Percentiles rank a stretch among this genome's conserved stretches.
Conservation (phyloP, 1,284 basidiomycete genomes). For the Ceratobasidium sp. region DNA sequence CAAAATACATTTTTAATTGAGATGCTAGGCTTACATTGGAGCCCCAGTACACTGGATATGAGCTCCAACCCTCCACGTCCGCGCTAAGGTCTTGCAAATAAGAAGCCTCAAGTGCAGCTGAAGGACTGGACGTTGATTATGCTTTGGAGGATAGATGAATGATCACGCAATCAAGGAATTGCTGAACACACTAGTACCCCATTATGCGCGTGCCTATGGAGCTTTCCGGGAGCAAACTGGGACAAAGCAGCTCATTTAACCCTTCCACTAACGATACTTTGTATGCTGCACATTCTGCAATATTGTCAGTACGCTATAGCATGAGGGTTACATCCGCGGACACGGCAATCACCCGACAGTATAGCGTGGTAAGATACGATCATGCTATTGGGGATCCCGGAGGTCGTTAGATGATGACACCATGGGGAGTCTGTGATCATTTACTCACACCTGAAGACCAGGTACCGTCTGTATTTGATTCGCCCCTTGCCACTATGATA, state of each 20-base stretch:
- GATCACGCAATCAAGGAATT: not conserved
- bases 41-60: not conserved
- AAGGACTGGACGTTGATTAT: not conserved
- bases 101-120: not conserved
- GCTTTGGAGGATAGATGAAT: not conserved
- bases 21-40: not conserved
- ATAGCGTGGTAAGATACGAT: not conserved
- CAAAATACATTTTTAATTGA: not conserved
- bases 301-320: not conserved
- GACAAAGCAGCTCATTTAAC: not conserved
- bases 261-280: not conserved
- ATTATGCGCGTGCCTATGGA: not conserved
- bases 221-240: not conserved
- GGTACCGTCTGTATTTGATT: not conserved
- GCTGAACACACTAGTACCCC: not conserved
- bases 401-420: not conserved
- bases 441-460: not conserved
- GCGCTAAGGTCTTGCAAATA: not conserved
- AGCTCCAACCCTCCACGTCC: not conserved
- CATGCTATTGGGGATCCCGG: conserved; percentile 3
- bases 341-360: not conserved
- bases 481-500: conserved; percentile 3
- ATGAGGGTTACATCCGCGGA: not conserved
- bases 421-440: not conserved
- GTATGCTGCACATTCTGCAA: not conserved